Conservation (phyloP, 1,139 yeast species). For the Eremothecium sinecaudum region DNA sequence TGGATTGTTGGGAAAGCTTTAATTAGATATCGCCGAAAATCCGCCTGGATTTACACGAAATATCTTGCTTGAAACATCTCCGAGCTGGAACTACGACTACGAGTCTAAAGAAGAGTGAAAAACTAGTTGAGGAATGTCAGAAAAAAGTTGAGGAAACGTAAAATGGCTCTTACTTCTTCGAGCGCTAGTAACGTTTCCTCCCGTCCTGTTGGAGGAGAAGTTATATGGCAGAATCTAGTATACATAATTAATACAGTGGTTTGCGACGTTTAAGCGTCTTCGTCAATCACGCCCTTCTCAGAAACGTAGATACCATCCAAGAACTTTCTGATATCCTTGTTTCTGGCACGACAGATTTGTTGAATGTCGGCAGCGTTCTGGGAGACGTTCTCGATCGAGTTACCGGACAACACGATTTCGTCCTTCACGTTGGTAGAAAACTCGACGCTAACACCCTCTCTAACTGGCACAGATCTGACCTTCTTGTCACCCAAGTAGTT, state of each 20-base stretch:
- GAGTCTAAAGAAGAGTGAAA: no score
- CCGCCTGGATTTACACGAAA: no score
- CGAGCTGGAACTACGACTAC: no score
- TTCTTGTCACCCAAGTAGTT: constrained; percentile 98
- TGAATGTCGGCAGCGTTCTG: constrained; percentile 98
- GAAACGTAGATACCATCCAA: constrained; percentile 99
- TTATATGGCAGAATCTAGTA: neutral
- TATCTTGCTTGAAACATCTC: no score
- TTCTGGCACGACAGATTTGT: constrained; percentile 97
- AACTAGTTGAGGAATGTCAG: no score
- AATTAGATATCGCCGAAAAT: no score
- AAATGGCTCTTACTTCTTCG: constrained; percentile 27
- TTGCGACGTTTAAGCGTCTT: constrained; percentile 28
- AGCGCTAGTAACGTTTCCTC: constrained; percentile 28
- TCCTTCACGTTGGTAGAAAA: constrained; percentile 83
- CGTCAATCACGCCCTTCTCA: constrained; percentile 78
- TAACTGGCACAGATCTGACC: constrained; percentile 76
- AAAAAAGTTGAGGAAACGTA: constrained; percentile 12
- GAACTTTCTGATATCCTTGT: constrained; percentile 99
- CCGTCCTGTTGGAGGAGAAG: constrained; percentile 5
- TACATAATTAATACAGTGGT: neutral
- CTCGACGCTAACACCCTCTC: constrained; percentile 83
- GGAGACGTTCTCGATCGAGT: constrained; percentile 96
- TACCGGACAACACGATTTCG: constrained; percentile 86
- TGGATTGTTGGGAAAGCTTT: no score